Percentiles rank a stretch among this genome's conserved stretches.
phyloP scores from a whole-genome alignment of 805 yeast species.

The Metschnikowia anglica region DNA sequence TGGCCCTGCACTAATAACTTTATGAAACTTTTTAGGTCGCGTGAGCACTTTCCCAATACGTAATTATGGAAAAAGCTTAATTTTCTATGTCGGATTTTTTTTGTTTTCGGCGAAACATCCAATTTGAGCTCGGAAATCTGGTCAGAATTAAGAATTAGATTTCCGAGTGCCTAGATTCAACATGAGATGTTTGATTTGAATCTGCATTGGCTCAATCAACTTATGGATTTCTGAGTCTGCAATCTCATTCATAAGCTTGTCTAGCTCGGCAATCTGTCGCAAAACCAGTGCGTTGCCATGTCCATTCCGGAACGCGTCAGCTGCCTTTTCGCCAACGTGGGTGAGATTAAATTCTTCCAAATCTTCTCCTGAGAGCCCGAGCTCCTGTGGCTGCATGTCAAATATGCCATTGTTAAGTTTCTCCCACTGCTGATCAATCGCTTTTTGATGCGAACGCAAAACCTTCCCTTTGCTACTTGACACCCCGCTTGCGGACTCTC shows the following conservation, averaged over 20 bases:
- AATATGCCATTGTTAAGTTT: conserved; percentile 37
- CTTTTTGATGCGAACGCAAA: conserved; percentile 20
- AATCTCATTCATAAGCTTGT: conserved; percentile 8
- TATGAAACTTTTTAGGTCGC: neutral
- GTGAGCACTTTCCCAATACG: neutral
- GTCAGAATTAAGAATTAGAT: neutral
- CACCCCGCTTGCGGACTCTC: conserved; percentile 10
- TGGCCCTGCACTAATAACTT: neutral
- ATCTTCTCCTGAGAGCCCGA: conserved; percentile 44
- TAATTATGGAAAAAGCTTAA: neutral
- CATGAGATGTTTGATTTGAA: conserved; percentile 10
- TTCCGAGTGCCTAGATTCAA: neutral
- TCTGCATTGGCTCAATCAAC: conserved; percentile 14
- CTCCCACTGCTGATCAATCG: conserved; percentile 44
- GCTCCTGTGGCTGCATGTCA: conserved; percentile 25
- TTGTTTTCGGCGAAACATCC: neutral
- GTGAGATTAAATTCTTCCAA: conserved; percentile 43
- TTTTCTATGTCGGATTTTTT: neutral
- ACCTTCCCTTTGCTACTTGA: conserved; percentile 25
- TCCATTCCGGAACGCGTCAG: conserved; percentile 9
- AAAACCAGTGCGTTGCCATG: conserved; percentile 9
- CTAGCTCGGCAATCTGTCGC: conserved; percentile 17
- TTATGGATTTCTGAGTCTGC: conserved; percentile 15
- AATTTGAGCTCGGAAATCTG: neutral
- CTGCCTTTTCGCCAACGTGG: conserved; percentile 12